Evolutionary conservation across 2,329 filamentous ascomycete species (phyloP).

Genomic region (Xylaria sp.): DNA sequence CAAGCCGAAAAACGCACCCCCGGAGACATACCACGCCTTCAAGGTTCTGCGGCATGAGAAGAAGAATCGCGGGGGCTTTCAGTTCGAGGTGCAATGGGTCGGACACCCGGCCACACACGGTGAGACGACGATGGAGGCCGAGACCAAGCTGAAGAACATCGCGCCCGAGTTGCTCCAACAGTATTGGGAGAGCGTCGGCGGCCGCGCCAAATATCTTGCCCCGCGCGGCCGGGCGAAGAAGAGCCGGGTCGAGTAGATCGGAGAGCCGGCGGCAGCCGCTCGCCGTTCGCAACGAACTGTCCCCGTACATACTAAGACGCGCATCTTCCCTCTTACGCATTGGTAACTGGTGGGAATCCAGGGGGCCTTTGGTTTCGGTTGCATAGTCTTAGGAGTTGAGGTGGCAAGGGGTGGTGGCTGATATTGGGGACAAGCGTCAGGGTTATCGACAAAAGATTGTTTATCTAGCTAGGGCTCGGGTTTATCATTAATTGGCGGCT

Average conservation of each 20-base stretch:
- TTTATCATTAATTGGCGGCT: background rate
- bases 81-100: constrained; percentile 50
- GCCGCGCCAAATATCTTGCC: constrained; percentile 42
- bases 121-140: constrained; percentile 47
- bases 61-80: constrained; percentile 43
- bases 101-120: constrained; percentile 45
- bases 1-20: constrained; percentile 41
- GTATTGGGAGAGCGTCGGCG: constrained; percentile 47
- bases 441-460: constrained; percentile 15
- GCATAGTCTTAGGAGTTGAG: constrained; percentile 34
- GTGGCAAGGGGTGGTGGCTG: background rate
- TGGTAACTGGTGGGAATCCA: background rate
- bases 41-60: constrained; percentile 46
- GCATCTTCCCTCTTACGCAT: constrained; percentile 24
- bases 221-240: constrained; percentile 46
- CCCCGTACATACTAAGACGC: constrained; percentile 5
- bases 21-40: constrained; percentile 46
- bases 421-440: background rate
- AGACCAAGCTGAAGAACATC: constrained; percentile 45
- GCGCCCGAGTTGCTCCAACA: constrained; percentile 41
- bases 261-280: background rate
- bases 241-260: constrained; percentile 20
- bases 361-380: constrained; percentile 12
- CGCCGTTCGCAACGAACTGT: background rate
- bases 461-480: background rate